Percentiles rank a stretch among this genome's conserved stretches.
Evolutionary conservation across 106 monocot species (phyloP).

Genomic region (Iris macrosiphon): DNA sequence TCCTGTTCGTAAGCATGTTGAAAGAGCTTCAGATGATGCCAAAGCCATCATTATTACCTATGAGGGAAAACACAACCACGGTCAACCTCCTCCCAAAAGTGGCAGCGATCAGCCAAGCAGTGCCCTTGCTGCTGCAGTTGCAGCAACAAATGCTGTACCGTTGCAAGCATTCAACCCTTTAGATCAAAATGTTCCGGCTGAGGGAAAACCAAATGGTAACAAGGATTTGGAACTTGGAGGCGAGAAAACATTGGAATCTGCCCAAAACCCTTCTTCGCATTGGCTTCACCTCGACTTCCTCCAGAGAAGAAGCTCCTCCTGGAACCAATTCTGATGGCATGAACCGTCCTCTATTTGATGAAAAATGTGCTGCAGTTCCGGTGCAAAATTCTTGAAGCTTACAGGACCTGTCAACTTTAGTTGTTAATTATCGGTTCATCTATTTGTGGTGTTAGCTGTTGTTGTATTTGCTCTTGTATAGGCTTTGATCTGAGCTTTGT

Average conservation of each 20-base stretch:
- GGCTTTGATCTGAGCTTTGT: slow-evolving; percentile 8
- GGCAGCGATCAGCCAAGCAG: slow-evolving; percentile 10
- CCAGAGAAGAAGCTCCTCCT: slow-evolving; percentile 11
- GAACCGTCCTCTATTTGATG: slow-evolving; percentile 29
- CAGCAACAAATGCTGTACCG: no score
- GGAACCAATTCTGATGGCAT: slow-evolving; percentile 27
- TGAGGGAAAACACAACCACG: slow-evolving; percentile 81
- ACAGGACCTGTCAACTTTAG: slow-evolving; percentile 10
- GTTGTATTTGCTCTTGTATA: slow-evolving; percentile 33
- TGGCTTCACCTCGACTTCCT: slow-evolving; percentile 18
- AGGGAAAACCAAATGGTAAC: slow-evolving; percentile 5
- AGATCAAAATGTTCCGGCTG: no score
- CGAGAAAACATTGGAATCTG: slow-evolving; percentile 48
- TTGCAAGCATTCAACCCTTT: no score
- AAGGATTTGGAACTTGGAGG: slow-evolving; percentile 30
- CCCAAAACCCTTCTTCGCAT: slow-evolving; percentile 64
- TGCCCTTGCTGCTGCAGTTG: slow-evolving; percentile 3
- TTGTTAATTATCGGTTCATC: neutral
- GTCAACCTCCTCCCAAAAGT: slow-evolving; percentile 35
- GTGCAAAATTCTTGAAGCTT: slow-evolving; percentile 49
- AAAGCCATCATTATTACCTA: slow-evolving; percentile 72
- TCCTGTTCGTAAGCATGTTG: slow-evolving; percentile 85
- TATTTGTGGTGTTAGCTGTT: neutral
- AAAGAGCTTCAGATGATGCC: slow-evolving; percentile 52
- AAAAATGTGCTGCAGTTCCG: slow-evolving; percentile 39